phyloP scores from a whole-genome alignment of 2,329 filamentous ascomycete species.

The Aspergillus piperis region DNA sequence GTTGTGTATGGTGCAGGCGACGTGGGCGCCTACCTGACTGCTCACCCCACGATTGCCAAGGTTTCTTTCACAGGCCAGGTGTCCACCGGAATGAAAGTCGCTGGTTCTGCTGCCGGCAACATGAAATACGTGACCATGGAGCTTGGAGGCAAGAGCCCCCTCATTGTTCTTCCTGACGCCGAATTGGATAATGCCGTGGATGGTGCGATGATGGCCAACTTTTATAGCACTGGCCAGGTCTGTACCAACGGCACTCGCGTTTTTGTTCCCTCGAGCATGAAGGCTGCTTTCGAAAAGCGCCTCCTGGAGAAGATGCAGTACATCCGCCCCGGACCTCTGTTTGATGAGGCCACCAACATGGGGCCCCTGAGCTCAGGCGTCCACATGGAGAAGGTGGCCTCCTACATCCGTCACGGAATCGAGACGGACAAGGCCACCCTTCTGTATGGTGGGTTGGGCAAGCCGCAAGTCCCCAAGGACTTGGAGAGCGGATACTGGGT shows the following conservation, averaged over 20 bases:
- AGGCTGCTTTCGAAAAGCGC: slow-evolving; percentile 66
- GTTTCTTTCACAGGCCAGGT: slow-evolving; percentile 91
- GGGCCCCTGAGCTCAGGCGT: slow-evolving; percentile 75
- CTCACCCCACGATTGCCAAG: slow-evolving; percentile 74
- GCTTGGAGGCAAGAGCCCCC: slow-evolving; percentile 81
- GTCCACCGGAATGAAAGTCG: slow-evolving; percentile 78
- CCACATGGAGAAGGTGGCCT: slow-evolving; percentile 76
- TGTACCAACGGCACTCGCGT: slow-evolving; percentile 92
- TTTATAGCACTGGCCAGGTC: slow-evolving; percentile 87
- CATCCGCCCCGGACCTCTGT: slow-evolving; percentile 71
- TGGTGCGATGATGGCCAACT: slow-evolving; percentile 90
- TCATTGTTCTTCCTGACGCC: slow-evolving; percentile 78
- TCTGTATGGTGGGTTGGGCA: slow-evolving; percentile 68
- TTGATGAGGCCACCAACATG: slow-evolving; percentile 74
- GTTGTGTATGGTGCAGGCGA: slow-evolving; percentile 79
- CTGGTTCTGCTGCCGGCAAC: slow-evolving; percentile 68
- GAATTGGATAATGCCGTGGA: slow-evolving; percentile 79
- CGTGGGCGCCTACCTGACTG: slow-evolving; percentile 72
- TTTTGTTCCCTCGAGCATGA: slow-evolving; percentile 70
- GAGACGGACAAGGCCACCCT: slow-evolving; percentile 72
- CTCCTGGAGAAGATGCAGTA: slow-evolving; percentile 70
- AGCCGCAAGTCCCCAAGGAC: slow-evolving; percentile 55
- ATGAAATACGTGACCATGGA: slow-evolving; percentile 96
- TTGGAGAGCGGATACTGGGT: slow-evolving; percentile 76
- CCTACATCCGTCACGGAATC: slow-evolving; percentile 75